A percentile compares a stretch with the other conserved stretches of the same genome.
These are phyloP conservation scores for Candida verbasci DNA, from an alignment of 805 yeast species.

Conservation along the genomic window DNA sequence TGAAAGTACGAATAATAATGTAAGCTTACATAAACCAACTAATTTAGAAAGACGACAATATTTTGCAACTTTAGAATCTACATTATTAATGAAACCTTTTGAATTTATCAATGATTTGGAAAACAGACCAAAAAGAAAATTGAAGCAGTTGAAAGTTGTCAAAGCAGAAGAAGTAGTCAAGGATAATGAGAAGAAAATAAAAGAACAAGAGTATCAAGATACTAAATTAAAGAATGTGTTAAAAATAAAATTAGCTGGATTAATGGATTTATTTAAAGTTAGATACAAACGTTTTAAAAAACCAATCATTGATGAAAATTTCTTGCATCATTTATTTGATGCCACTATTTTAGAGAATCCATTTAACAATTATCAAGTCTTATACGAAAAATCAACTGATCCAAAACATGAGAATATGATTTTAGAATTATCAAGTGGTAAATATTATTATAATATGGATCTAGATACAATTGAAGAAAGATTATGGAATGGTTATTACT, in stretches of 20 bases:
- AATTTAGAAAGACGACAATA: conserved; percentile 47
- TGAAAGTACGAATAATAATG: conserved; percentile 38
- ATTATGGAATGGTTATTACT: conserved; percentile 93
- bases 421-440: conserved; percentile 72
- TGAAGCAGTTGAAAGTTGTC: conserved; percentile 36
- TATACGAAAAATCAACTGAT: conserved; percentile 44
- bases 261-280: conserved; percentile 85
- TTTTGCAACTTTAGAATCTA: conserved; percentile 49
- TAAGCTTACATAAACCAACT: conserved; percentile 42
- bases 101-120: conserved; percentile 63
- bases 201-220: conserved; percentile 58
- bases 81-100: conserved; percentile 63
- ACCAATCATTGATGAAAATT: conserved; percentile 79
- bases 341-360: conserved; percentile 41
- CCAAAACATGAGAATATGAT: conserved; percentile 62
- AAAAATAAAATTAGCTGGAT: conserved; percentile 78
- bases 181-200: conserved; percentile 38
- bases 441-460: conserved; percentile 79
- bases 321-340: conserved; percentile 74
- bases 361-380: conserved; percentile 29
- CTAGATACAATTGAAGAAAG: conserved; percentile 91
- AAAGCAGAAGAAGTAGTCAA: conserved; percentile 14
- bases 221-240: conserved; percentile 78
- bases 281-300: conserved; percentile 88
- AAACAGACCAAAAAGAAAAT: conserved; percentile 49